Evolutionary conservation across 106 monocot genomes (phyloP).

Genomic region (Dioscorea zingiberensis): DNA sequence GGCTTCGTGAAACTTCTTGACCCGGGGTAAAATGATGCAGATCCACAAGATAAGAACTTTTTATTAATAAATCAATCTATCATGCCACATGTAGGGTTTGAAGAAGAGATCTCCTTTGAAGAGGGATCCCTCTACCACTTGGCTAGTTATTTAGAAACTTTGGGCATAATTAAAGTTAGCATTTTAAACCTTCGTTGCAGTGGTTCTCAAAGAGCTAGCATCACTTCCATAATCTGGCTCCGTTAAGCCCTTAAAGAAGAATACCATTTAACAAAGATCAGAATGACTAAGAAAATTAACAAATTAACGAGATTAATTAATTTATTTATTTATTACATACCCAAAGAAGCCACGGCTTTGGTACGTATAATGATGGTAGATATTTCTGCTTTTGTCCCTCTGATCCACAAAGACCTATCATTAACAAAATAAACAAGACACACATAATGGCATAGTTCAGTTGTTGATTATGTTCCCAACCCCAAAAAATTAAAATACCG

Average conservation of each 20-base stretch:
- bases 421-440: slow-evolving; percentile 10
- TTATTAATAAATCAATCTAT: too few relatives aligned
- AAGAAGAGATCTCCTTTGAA: too few relatives aligned
- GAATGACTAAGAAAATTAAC: not conserved
- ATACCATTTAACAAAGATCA: not conserved
- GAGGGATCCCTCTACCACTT: too few relatives aligned
- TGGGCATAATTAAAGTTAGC: not conserved
- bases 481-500: not conserved
- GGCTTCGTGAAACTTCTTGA: not conserved
- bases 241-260: slow-evolving; percentile 69
- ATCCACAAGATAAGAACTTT: too few relatives aligned
- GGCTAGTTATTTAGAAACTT: not conserved
- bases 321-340: slow-evolving; percentile 32
- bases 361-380: slow-evolving; percentile 68
- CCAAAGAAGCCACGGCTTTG: slow-evolving; percentile 70
- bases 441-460: not conserved
- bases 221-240: slow-evolving; percentile 98
- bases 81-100: too few relatives aligned
- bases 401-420: slow-evolving; percentile 76
- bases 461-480: not conserved
- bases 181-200: slow-evolving; percentile 73
- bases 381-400: slow-evolving; percentile 90
- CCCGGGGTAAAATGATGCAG: not conserved
- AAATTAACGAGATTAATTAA: not conserved
- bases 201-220: slow-evolving; percentile 80